phyloP scores from a whole-genome alignment of 1,139 yeast genomes.

The Blastobotrys aristatus region DNA sequence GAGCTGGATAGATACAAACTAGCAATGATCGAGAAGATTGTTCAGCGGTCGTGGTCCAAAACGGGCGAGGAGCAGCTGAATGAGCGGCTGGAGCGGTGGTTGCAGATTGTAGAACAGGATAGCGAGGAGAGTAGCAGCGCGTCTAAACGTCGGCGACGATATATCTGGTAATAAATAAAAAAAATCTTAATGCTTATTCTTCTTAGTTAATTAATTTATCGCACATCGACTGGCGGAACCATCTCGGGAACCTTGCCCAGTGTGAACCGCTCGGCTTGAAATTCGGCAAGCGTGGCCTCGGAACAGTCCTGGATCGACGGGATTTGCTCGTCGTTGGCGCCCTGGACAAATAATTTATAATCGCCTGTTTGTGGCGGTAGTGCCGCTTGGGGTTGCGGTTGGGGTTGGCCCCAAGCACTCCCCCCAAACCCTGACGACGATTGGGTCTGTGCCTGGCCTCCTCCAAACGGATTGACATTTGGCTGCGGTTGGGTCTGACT shows the following conservation, averaged over 20 bases:
- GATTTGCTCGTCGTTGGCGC: conserved; percentile 34
- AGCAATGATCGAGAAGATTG: conserved; percentile 11
- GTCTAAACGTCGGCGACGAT: neutral
- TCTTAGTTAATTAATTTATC: too few relatives aligned
- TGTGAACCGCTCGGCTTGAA: conserved; percentile 47
- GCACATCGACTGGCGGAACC: conserved; percentile 61
- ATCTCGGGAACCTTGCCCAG: conserved; percentile 74
- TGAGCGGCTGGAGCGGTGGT: conserved; percentile 7
- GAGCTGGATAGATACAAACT: conserved; percentile 11
- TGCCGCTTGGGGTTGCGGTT: neutral
- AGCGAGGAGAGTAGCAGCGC: neutral
- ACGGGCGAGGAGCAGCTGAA: conserved; percentile 8
- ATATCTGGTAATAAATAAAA: conserved; percentile 3
- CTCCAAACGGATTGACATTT: conserved; percentile 27
- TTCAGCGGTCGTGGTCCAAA: conserved; percentile 8
- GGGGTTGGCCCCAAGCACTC: conserved; percentile 38
- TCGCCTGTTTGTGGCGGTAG: neutral
- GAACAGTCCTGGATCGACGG: conserved; percentile 40
- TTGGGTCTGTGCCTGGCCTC: conserved; percentile 36
- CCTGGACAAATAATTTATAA: conserved; percentile 31
- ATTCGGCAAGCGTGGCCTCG: conserved; percentile 44
- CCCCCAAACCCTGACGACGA: conserved; percentile 39
- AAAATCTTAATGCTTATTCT: too few relatives aligned
- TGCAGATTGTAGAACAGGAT: neutral
- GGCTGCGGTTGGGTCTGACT: conserved; percentile 4